Base-by-base conservation (phyloP, 345 rosid genomes). In the Physaria fendleri region DNA sequence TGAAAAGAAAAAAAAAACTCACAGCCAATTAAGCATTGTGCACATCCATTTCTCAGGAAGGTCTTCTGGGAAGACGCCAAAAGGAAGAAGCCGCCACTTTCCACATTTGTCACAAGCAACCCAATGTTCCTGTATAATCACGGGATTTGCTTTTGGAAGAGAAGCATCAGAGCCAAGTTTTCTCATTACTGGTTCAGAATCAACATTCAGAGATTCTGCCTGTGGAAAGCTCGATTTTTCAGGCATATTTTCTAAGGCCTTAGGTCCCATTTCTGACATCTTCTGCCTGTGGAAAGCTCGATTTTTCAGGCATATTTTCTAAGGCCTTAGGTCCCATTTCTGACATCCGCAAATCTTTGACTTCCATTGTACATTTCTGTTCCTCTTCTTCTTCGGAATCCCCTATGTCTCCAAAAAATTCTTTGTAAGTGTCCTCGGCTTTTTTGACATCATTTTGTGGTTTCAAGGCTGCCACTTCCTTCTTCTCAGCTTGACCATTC, bases 21-120 rank as follows among this genome's bases (percentile, higher is more conserved):
- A 94, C 99, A 94, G 87, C 97, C 99, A 94, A 47, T 81, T 44
- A 67, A 87, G 95, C 97, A 90, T 94, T 78, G 84, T 72, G 74
- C 99, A 94, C 57, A 82, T 53, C 99, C 97, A 94, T 76, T 85
- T 90, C 71, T 87, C 88, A 20, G 99, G 93, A 72, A 94, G 80
- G 64, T 76, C 76, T 16, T 80, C 41, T 13, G 85, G 87, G 68
- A 75, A 61, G 65, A 61, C 81, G 32, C 87, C 87, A 74, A 67
- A 61, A 59, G 96, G 99, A 64, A 94, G 86, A 72, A 90, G 97
- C 62, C 99, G 84, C 97, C 96, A 90, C 62, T 71, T 79, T 70
- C 72, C 81, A 72, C 99, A 94, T 75, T 81, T 82, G 75, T 87
- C 97, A 69, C 99, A 94, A 44, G 74, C 59, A 60, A 94, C 96